phyloP scores from a whole-genome alignment of 371 early-diverging fungal species.

The Apophysomyces trapeziformis region DNA sequence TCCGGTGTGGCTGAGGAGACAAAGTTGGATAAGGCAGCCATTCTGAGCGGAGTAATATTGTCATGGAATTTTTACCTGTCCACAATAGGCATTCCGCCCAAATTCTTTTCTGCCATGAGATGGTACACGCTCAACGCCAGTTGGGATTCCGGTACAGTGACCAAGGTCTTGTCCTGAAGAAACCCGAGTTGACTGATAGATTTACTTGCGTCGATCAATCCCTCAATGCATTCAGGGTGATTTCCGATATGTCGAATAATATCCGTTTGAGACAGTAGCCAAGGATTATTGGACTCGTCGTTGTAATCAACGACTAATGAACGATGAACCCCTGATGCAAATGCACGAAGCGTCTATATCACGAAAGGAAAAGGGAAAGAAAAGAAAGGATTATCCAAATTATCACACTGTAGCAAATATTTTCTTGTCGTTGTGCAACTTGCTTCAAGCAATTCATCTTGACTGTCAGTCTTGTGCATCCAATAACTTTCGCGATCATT shows the following conservation, averaged over 20 bases:
- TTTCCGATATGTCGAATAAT: conserved; percentile 52
- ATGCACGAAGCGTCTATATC: conserved; percentile 45
- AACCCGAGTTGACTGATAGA: conserved; percentile 38
- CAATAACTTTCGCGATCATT: conserved; percentile 62
- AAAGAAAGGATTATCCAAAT: neutral
- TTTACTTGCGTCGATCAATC: conserved; percentile 36
- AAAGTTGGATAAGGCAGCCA: too few species aligned
- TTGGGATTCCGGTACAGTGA: conserved; percentile 37
- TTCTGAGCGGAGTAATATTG: neutral
- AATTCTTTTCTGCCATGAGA: conserved; percentile 48
- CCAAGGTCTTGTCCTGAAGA: conserved; percentile 23
- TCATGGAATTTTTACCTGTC: conserved; percentile 30
- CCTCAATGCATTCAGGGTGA: conserved; percentile 46
- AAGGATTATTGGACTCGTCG: conserved; percentile 34
- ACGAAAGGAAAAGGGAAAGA: too few species aligned
- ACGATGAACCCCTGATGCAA: conserved; percentile 55
- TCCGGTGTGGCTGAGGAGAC: conserved; percentile 2
- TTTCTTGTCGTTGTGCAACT: neutral
- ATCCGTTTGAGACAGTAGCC: conserved; percentile 59
- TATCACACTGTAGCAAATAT: too few species aligned
- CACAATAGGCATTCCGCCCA: conserved; percentile 56
- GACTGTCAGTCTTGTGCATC: conserved; percentile 50
- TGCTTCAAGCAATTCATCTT: conserved; percentile 48
- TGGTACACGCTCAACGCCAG: conserved; percentile 50
- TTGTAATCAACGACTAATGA: conserved; percentile 45